Percentiles rank a stretch among this genome's conserved stretches.
Evolutionary conservation across 208 protist genomes (phyloP).

Genomic region (Trypanosoma rangeli): DNA sequence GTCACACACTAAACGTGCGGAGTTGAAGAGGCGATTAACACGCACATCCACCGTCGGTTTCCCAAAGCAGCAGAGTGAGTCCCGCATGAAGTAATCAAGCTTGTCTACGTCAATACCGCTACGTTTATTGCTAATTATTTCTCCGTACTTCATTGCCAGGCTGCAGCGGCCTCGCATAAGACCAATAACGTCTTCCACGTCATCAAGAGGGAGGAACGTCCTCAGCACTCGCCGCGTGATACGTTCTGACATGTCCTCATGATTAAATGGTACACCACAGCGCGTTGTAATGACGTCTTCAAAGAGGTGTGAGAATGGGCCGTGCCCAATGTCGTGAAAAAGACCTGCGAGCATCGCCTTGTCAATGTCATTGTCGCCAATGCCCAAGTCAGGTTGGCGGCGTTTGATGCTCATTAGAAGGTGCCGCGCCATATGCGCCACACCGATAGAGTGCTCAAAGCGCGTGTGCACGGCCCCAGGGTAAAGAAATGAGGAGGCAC

Average conservation of each 20-base stretch:
- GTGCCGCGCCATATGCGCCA: conserved; percentile 89
- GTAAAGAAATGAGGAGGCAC: conserved; percentile 92
- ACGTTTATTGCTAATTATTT: conserved; percentile 89
- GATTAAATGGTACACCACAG: conserved; percentile 70
- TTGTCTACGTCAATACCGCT: conserved; percentile 97
- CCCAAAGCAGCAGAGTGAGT: conserved; percentile 91
- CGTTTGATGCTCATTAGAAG: conserved; percentile 75
- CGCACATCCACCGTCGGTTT: conserved; percentile 87
- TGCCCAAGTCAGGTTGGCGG: conserved; percentile 91
- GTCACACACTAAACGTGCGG: conserved; percentile 78
- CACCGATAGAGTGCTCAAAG: conserved; percentile 97
- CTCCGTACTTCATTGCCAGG: conserved; percentile 49
- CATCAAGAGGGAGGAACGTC: conserved; percentile 35
- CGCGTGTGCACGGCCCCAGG: conserved; percentile 95
- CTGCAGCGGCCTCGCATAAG: conserved; percentile 63
- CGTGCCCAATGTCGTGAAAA: conserved; percentile 96
- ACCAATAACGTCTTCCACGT: conserved; percentile 62
- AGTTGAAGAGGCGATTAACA: conserved; percentile 81
- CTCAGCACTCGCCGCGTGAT: conserved; percentile 60
- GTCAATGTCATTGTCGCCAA: conserved; percentile 81
- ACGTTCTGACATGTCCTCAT: conserved; percentile 84
- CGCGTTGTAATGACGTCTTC: conserved; percentile 84
- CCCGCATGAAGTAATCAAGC: conserved; percentile 96
- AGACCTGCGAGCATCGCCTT: conserved; percentile 94
- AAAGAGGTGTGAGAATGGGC: conserved; percentile 97